These are phyloP conservation scores for Suillus brevipes DNA, from an alignment of 768 basidiomycete genomes.

Conservation along the genomic window DNA sequence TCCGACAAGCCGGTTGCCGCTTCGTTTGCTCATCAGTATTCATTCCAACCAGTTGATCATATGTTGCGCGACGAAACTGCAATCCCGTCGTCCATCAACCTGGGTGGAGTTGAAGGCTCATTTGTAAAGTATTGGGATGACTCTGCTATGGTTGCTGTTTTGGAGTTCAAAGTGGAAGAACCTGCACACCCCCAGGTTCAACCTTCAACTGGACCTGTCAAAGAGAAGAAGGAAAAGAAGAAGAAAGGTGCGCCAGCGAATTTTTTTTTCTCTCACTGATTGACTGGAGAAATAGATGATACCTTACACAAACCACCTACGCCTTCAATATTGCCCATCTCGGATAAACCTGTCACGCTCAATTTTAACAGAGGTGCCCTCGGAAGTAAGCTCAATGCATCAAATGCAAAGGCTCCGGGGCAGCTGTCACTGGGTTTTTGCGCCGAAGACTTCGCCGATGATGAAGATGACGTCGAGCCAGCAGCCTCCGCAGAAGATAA, in stretches of 20 bases:
- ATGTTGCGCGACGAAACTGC: conserved; percentile 78
- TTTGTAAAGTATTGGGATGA: conserved; percentile 96
- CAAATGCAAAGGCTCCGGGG: conserved; percentile 35
- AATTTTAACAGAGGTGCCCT: conserved; percentile 58
- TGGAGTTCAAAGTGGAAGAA: conserved; percentile 79
- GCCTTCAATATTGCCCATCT: conserved; percentile 70
- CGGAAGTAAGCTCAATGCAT: conserved; percentile 21
- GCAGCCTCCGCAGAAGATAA: conserved; percentile 49
- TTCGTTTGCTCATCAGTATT: conserved; percentile 90
- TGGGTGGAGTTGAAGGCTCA: conserved; percentile 70
- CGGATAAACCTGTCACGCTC: conserved; percentile 79
- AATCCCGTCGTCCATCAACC: conserved; percentile 59
- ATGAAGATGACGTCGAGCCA: conserved; percentile 45
- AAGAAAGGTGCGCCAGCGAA: conserved; percentile 48
- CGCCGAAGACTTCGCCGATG: conserved; percentile 53
- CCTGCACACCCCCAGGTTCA: conserved; percentile 38
- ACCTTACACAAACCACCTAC: conserved; percentile 41
- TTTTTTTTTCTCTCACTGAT: not conserved
- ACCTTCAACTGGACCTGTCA: conserved; percentile 46
- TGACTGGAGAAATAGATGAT: conserved; percentile 31
- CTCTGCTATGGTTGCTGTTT: conserved; percentile 66
- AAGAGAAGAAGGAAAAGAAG: conserved; percentile 61
- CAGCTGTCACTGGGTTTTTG: conserved; percentile 64
- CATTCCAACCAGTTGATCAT: conserved; percentile 82
- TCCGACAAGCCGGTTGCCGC: conserved; percentile 86